These are phyloP conservation scores for Shiraia bambusicola DNA, from an alignment of 2,329 filamentous ascomycete species.

Conservation along the genomic window DNA sequence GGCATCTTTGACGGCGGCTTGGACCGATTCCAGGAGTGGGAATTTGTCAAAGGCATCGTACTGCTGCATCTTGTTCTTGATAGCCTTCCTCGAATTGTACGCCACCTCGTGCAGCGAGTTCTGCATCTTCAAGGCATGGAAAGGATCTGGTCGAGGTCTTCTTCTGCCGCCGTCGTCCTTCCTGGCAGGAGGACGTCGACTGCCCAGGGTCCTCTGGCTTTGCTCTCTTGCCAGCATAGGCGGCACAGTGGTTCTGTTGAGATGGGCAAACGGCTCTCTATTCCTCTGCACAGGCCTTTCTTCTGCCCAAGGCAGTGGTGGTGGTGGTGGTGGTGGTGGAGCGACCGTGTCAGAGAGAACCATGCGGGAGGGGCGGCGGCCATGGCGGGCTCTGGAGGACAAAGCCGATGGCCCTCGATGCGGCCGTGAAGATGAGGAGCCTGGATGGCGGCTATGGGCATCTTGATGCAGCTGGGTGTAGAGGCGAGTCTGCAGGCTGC, in stretches of 20 bases:
- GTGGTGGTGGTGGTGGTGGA: slow-evolving; percentile 19
- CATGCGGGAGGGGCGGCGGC: slow-evolving; percentile 52
- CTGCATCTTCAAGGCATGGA: slow-evolving; percentile 94
- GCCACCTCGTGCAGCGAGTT: slow-evolving; percentile 72
- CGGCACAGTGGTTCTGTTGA: slow-evolving; percentile 38
- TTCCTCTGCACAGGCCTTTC: slow-evolving; percentile 23
- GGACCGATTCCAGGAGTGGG: slow-evolving; percentile 69
- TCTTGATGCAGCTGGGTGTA: slow-evolving; percentile 36
- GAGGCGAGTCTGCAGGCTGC: slow-evolving; percentile 40
- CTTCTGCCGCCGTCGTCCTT: slow-evolving; percentile 24
- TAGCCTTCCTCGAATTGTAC: slow-evolving; percentile 65
- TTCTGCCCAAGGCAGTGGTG: too few species aligned
- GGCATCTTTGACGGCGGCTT: slow-evolving; percentile 74
- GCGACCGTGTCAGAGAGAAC: slow-evolving; percentile 48
- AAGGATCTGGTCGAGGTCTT: slow-evolving; percentile 51
- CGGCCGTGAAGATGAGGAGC: slow-evolving; percentile 1
- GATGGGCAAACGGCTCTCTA: slow-evolving; percentile 35
- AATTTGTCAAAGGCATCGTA: slow-evolving; percentile 82
- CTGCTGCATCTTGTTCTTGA: slow-evolving; percentile 63
- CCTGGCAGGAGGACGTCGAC: slow-evolving; percentile 9
- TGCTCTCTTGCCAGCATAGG: slow-evolving; percentile 21
- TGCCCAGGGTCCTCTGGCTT: slow-evolving; percentile 11
- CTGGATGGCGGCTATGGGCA: slow-evolving; percentile 1
- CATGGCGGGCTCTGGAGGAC: slow-evolving; percentile 27
- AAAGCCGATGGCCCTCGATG: slow-evolving; percentile 10